Evolutionary conservation across 1,284 basidiomycete genomes (phyloP), one percentile per base, ranked within the genome.

Genomic region (Trametes hirsuta): DNA sequence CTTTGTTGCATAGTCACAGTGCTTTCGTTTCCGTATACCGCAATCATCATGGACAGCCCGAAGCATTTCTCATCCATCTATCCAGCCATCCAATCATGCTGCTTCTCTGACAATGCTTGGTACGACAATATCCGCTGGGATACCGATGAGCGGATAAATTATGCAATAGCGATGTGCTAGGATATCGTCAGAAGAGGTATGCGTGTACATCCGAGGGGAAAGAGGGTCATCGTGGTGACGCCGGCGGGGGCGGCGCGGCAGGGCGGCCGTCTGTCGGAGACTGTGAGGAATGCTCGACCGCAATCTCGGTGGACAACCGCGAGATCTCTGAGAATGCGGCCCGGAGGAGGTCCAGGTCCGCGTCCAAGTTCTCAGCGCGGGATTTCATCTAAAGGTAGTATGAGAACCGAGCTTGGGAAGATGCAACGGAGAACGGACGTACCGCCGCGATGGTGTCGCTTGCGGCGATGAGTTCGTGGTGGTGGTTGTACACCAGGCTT

Each of bases 401-500:
- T 61, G 14, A 53, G 55, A 24, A 35, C 12, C 9, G 47, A 55
- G 50, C 48, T 46, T 37, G 40, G 34, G 35, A 47, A 25, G 10
- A 41, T 15, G 15, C 24, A 35, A 40, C 40, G 21, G 25, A 12
- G 10, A 49, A 12, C 21, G n/a, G 12, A 72, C 86, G 45, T 75
- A 94, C 93, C 22, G 89, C 86, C 60, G 87, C 86, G 63, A 97
- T 96, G 6, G 95, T 97, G 68, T 95, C 93, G 65, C 90, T 93
- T 1, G 94, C 95, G 1, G 92, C 91, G 48, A 97, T 95, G 21
- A 97, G 85, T 69, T 97, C 94, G 66, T 95, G 94, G 70, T 97
- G 94, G 69, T 97, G 94, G 67, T 97, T 95, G 72, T 97, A 97
- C 3, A 97, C 95, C 40, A 97, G 78, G 21, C 91, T 91, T 72